Percentiles rank a stretch among this genome's conserved stretches.
Conservation (phyloP, 2,329 filamentous ascomycete species). For the Pseudodiploospora longispora region DNA sequence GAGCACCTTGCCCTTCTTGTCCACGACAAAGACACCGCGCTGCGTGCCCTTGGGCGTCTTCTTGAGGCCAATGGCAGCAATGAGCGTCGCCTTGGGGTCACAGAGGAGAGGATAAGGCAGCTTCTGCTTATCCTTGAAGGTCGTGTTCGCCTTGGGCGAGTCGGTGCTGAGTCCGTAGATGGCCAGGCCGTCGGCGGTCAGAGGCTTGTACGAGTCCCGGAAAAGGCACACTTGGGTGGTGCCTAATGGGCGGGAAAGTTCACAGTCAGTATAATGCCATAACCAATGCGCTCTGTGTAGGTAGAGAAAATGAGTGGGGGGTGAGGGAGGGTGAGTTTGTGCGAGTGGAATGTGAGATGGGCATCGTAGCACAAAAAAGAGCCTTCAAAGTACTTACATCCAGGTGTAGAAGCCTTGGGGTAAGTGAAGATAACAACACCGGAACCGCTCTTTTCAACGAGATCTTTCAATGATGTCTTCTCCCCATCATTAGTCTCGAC, state of each 20-base stretch:
- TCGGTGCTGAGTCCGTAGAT: constrained; percentile 90
- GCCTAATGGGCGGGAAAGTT: constrained; percentile 45
- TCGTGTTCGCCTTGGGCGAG: constrained; percentile 83
- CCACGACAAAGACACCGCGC: constrained; percentile 80
- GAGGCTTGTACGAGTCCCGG: constrained; percentile 70
- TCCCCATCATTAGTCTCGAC: constrained; percentile 78
- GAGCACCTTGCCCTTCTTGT: constrained; percentile 74
- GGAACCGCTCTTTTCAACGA: constrained; percentile 74
- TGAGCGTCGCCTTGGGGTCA: constrained; percentile 66
- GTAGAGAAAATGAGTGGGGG: background rate
- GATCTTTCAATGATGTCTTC: constrained; percentile 69
- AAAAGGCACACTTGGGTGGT: constrained; percentile 91
- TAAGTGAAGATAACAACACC: constrained; percentile 94
- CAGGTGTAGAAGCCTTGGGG: constrained; percentile 86
- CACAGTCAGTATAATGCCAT: constrained; percentile 1
- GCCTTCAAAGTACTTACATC: constrained; percentile 57
- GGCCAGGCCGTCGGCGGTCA: constrained; percentile 70
- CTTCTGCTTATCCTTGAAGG: constrained; percentile 85
- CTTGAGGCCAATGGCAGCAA: constrained; percentile 80
- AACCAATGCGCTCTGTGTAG: background rate
- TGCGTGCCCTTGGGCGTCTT: constrained; percentile 73
- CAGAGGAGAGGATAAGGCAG: constrained; percentile 84
- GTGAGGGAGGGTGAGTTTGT: background rate
- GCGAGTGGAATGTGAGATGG: background rate
- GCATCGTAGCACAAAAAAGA: background rate